These are phyloP conservation scores for Parathielavia hyrcaniae DNA, from an alignment of 495 filamentous ascomycete genomes.

Conservation along the genomic window DNA sequence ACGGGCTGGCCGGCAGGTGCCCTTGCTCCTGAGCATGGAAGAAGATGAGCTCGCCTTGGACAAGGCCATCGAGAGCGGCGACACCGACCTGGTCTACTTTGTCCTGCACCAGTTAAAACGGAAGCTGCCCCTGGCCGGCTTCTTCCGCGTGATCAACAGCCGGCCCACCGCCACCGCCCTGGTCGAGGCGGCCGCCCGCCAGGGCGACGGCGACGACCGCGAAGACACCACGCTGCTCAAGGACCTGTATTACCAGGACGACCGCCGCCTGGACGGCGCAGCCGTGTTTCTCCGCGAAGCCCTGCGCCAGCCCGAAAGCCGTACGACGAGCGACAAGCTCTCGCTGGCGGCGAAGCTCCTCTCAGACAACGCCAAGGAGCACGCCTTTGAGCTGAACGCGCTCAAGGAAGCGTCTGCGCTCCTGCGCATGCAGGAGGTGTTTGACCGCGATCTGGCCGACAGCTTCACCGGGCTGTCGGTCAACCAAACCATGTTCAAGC, in stretches of 20 bases:
- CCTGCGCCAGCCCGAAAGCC: conserved; percentile 55
- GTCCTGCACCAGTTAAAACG: conserved; percentile 85
- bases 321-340: conserved; percentile 70
- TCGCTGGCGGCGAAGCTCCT: conserved; percentile 74
- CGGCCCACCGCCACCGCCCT: conserved; percentile 83
- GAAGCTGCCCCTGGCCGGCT: conserved; percentile 81
- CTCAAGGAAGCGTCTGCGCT: conserved; percentile 72
- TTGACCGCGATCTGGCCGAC: conserved; percentile 77
- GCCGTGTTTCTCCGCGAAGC: conserved; percentile 81
- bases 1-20: conserved; percentile 89
- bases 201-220: conserved; percentile 26
- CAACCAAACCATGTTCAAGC: conserved; percentile 83
- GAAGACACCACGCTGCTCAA: conserved; percentile 82
- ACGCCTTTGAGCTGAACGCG: conserved; percentile 63
- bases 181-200: conserved; percentile 70
- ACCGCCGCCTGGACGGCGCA: conserved; percentile 82
- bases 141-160: conserved; percentile 86
- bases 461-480: conserved; percentile 72
- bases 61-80: conserved; percentile 93
- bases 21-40: conserved; percentile 89
- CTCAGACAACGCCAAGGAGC: conserved; percentile 70
- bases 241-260: conserved; percentile 96
- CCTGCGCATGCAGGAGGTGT: conserved; percentile 73
- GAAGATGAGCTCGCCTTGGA: conserved; percentile 93
- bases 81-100: conserved; percentile 84